phyloP scores from a whole-genome alignment of 805 yeast genomes.

The Cyberlindnera mycetangii region DNA sequence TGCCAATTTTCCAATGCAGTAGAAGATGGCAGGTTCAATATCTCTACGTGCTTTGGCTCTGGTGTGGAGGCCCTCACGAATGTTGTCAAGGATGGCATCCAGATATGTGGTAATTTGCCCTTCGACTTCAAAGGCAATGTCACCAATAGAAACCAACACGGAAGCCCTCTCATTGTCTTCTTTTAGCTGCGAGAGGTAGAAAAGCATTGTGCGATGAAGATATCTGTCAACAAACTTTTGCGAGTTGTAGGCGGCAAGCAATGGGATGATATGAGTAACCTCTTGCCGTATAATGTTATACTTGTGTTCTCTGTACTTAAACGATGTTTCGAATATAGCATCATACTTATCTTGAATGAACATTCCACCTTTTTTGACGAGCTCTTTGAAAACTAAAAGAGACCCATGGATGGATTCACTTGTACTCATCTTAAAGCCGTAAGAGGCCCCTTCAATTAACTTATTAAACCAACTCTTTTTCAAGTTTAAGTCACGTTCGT shows the following conservation, averaged over 20 bases:
- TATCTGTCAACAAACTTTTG: conserved; percentile 74
- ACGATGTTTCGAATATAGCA: conserved; percentile 71
- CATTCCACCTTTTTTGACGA: conserved; percentile 68
- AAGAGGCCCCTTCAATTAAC: conserved; percentile 64
- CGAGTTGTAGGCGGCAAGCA: conserved; percentile 75
- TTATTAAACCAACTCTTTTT: conserved; percentile 74
- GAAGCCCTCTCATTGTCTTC: conserved; percentile 73
- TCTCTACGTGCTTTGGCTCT: conserved; percentile 58
- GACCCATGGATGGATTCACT: conserved; percentile 86
- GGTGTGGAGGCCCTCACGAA: conserved; percentile 69
- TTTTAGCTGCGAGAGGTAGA: conserved; percentile 74
- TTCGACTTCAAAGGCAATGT: conserved; percentile 71
- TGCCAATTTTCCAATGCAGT: conserved; percentile 84
- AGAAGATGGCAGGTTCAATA: conserved; percentile 81
- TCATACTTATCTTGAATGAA: conserved; percentile 70
- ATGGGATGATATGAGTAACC: conserved; percentile 79
- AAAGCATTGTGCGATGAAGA: conserved; percentile 73
- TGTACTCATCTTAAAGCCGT: conserved; percentile 49
- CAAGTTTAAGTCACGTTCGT: conserved; percentile 69
- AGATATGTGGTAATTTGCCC: conserved; percentile 83
- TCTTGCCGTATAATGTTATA: conserved; percentile 75
- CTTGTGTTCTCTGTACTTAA: conserved; percentile 74
- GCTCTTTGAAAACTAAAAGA: conserved; percentile 74
- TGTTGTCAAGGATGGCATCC: conserved; percentile 80
- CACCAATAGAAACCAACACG: conserved; percentile 79